Evolutionary conservation across 73 alveolate genomes (phyloP).

Genomic region (Effrenium voratum): DNA sequence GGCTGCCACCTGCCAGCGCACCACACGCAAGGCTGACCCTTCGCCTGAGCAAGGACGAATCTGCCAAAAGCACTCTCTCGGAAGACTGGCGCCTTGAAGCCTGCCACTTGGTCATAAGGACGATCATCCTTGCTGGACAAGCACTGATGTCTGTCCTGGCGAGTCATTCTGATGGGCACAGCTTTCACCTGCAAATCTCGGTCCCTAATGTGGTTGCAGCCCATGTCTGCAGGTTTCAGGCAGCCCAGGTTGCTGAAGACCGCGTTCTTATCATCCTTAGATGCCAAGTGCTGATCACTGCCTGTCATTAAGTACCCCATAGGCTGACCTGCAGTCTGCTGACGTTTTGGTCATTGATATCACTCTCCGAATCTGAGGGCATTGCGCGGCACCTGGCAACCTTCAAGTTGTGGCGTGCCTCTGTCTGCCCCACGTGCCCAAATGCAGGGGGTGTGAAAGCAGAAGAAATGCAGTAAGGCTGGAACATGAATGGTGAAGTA

Average conservation of each 20-base stretch:
- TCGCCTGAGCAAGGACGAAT: background rate
- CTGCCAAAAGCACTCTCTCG: background rate
- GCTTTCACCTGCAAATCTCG: too few species aligned
- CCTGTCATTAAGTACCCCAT: too few species aligned
- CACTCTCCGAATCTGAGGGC: background rate
- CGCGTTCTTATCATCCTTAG: conserved; percentile 58
- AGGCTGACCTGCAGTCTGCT: too few species aligned
- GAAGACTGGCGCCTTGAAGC: conserved; percentile 36
- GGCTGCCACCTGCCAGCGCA: conserved; percentile 54
- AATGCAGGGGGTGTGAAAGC: background rate
- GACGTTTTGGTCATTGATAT: too few species aligned
- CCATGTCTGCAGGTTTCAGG: conserved; percentile 33
- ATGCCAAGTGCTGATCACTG: too few species aligned
- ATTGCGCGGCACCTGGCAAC: conserved; percentile 35
- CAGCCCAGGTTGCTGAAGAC: conserved; percentile 39
- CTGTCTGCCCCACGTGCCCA: background rate
- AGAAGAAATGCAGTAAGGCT: too few species aligned
- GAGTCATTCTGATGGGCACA: too few species aligned
- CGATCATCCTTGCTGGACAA: conserved; percentile 76
- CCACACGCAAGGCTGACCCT: conserved; percentile 88
- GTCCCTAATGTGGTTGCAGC: conserved; percentile 58
- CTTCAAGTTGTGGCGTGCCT: conserved; percentile 43
- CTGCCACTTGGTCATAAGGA: conserved; percentile 65
- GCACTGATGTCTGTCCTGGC: conserved; percentile 46
- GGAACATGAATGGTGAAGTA: too few species aligned